A percentile compares a stretch with the other conserved stretches of the same genome.
Conservation (phyloP, 352 stramenopile genomes). For the Pythium sukuiense region DNA sequence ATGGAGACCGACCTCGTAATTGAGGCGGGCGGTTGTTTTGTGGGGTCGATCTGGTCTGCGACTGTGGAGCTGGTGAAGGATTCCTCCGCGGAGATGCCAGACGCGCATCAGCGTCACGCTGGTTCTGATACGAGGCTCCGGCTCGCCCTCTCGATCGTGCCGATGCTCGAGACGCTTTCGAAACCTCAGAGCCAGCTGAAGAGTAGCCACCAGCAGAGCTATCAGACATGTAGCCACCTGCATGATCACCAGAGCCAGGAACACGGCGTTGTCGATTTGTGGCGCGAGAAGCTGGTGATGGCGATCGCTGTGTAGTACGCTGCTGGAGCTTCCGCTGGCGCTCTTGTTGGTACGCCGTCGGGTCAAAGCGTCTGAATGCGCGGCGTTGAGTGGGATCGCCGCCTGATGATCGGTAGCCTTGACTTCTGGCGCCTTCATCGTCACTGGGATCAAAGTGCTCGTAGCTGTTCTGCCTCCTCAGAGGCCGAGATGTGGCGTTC, state of each 20-base stretch:
- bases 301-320: conserved; percentile 29
- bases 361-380: conserved; percentile 71
- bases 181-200: conserved; percentile 54
- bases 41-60: not conserved
- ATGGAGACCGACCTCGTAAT: conserved; percentile 22
- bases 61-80: conserved; percentile 28
- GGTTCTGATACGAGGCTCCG: conserved; percentile 42
- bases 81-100: conserved; percentile 59
- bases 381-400: conserved; percentile 13
- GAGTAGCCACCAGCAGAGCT: conserved; percentile 68
- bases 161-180: conserved; percentile 48
- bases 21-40: not conserved
- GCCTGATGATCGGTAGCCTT: conserved; percentile 21
- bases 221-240: conserved; percentile 60
- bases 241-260: not conserved
- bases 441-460: conserved; percentile 21
- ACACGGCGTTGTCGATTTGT: not conserved
- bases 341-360: conserved; percentile 80
- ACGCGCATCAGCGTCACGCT: conserved; percentile 54
- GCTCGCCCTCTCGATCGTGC: conserved; percentile 38
- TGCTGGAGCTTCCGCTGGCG: conserved; percentile 54
- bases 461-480: conserved; percentile 9
- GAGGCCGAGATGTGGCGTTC: not conserved
- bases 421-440: conserved; percentile 19
- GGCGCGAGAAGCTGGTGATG: conserved; percentile 27